A percentile compares a stretch with the other conserved stretches of the same genome.
Conservation (phyloP, 2,329 filamentous ascomycete species). For the Aspergillus ibericus region DNA sequence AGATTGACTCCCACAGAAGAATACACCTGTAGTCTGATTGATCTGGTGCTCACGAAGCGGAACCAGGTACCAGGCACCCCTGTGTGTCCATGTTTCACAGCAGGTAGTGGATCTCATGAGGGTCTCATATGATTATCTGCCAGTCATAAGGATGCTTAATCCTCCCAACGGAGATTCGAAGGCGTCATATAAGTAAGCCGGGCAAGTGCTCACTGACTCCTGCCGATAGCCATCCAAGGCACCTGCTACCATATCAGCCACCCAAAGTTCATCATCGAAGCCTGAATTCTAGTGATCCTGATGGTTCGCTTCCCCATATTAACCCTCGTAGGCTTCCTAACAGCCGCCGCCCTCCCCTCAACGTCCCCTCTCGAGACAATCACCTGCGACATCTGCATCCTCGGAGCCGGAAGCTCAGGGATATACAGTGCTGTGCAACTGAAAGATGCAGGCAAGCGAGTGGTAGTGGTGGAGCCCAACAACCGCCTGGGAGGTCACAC, state of each 20-base stretch:
- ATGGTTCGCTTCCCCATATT: background rate
- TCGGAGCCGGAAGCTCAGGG: conserved; percentile 39
- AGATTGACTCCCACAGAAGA: background rate
- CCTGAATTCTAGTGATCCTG: background rate
- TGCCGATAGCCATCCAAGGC: background rate
- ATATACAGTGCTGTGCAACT: conserved; percentile 36
- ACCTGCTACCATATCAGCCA: background rate
- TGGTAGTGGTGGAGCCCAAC: conserved; percentile 39
- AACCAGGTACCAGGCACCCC: too few species aligned
- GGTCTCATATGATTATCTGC: background rate
- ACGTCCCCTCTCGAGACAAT: conserved; percentile 9
- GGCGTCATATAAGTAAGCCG: background rate
- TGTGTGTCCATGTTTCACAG: background rate
- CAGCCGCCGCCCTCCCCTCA: background rate
- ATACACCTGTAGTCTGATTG: background rate
- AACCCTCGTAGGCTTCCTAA: background rate
- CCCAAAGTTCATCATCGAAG: too few species aligned
- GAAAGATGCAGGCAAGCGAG: conserved; percentile 30
- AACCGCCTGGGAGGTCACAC: conserved; percentile 36
- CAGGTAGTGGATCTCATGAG: background rate
- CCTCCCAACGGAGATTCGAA: background rate
- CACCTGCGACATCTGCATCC: conserved; percentile 33
- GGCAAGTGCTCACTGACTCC: too few species aligned
- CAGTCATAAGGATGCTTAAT: background rate
- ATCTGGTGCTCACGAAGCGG: background rate